Percentiles rank a stretch among this genome's conserved stretches.
These are phyloP conservation scores for Cryphonectria nitschkei DNA, from an alignment of 2,329 filamentous ascomycete species.

Conservation along the genomic window DNA sequence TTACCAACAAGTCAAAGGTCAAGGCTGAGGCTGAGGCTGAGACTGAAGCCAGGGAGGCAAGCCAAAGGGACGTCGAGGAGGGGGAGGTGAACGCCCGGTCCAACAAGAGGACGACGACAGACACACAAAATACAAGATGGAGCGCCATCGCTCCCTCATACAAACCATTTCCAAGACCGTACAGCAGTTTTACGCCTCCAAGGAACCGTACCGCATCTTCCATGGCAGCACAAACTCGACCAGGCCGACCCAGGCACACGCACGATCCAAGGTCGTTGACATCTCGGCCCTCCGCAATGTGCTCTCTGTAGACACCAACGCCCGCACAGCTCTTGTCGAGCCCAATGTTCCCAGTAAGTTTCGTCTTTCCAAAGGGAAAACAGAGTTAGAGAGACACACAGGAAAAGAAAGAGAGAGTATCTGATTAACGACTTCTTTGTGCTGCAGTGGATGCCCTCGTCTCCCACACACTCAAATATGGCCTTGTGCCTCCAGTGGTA, in stretches of 20 bases:
- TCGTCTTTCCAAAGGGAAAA: not conserved
- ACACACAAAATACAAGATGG: constrained; percentile 42
- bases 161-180: constrained; percentile 52
- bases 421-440: constrained; percentile 45
- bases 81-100: not conserved
- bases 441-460: constrained; percentile 66
- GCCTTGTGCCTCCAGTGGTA: constrained; percentile 70
- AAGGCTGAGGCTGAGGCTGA: not conserved
- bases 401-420: too few relatives aligned
- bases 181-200: constrained; percentile 50
- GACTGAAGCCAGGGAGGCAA: not conserved
- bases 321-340: constrained; percentile 68
- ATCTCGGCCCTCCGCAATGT: constrained; percentile 68
- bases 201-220: constrained; percentile 70
- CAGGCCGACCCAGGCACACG: constrained; percentile 51
- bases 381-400: too few relatives aligned
- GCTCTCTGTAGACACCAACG: constrained; percentile 60
- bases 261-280: constrained; percentile 59
- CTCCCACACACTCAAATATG: constrained; percentile 65
- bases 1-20: not conserved
- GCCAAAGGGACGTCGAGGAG: not conserved
- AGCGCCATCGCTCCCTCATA: constrained; percentile 54
- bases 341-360: constrained; percentile 61
- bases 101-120: not conserved
- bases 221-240: constrained; percentile 81